Conservation (phyloP, 2,329 filamentous ascomycete genomes). For the Clonostachys sp. region DNA sequence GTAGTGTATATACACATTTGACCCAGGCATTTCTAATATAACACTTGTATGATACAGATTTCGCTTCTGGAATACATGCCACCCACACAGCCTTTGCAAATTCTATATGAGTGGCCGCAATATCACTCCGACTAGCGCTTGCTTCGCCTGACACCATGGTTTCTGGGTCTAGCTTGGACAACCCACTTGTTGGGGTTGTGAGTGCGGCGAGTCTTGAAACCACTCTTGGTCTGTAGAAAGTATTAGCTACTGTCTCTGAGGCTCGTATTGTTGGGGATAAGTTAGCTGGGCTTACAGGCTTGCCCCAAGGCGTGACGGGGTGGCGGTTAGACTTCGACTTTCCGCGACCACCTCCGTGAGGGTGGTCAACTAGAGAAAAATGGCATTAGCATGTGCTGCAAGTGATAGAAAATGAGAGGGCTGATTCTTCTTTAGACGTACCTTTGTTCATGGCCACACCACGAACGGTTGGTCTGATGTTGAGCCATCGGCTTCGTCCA, state of each 20-base stretch:
- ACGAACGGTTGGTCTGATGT: conserved; percentile 90
- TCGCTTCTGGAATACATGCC: no score
- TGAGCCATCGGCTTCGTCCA: conserved; percentile 87
- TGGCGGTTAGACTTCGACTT: conserved; percentile 98
- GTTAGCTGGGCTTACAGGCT: conserved; percentile 63
- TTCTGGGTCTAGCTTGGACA: conserved; percentile 76
- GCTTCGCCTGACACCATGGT: conserved; percentile 82
- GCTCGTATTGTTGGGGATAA: not conserved
- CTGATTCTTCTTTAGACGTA: conserved; percentile 22
- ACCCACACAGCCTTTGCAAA: no score
- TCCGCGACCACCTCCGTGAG: conserved; percentile 96
- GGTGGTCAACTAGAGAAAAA: conserved; percentile 70
- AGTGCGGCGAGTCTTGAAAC: conserved; percentile 88
- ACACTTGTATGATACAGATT: no score
- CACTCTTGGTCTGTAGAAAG: conserved; percentile 62
- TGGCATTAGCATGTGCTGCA: not conserved
- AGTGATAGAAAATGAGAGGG: conserved; percentile 16
- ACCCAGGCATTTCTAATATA: no score
- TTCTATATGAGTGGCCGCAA: no score
- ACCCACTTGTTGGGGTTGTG: conserved; percentile 90
- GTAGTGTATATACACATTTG: no score
- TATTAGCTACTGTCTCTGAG: not conserved
- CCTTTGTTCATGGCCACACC: conserved; percentile 98
- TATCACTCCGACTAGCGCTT: conserved; percentile 37
- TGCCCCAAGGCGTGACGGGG: conserved; percentile 95